phyloP scores from a whole-genome alignment of 1,284 basidiomycete genomes.

The Anthracocystis panici-leucophaei region DNA sequence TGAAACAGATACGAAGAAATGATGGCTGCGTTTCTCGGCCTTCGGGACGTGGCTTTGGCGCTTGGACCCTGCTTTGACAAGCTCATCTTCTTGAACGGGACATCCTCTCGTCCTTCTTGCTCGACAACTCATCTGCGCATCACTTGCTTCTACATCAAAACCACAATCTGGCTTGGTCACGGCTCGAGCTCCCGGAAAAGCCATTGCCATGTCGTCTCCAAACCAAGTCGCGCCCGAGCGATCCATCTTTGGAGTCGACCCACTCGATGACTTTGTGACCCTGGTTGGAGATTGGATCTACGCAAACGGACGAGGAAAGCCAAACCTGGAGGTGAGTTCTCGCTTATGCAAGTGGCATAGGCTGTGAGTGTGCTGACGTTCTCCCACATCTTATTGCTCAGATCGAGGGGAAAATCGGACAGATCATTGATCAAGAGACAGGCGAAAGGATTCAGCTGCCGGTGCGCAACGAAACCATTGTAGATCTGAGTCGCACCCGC shows the following conservation, averaged over 20 bases:
- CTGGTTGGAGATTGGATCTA: conserved; percentile 89
- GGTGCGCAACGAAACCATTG: conserved; percentile 82
- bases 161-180: no score
- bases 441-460: conserved; percentile 77
- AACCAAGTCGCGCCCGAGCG: conserved; percentile 74
- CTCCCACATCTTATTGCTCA: conserved; percentile 67
- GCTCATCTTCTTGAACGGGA: not conserved
- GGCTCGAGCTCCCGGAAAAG: not conserved
- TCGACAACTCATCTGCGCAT: not conserved
- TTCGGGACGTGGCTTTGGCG: conserved; percentile 13
- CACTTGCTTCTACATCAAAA: not conserved
- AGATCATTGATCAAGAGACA: conserved; percentile 76
- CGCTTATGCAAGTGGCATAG: not conserved
- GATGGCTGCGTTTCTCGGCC: conserved; percentile 3
- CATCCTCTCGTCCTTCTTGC: no score
- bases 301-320: conserved; percentile 67
- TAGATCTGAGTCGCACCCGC: conserved; percentile 69
- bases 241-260: conserved; percentile 90
- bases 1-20: conserved; percentile 2
- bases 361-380: not conserved
- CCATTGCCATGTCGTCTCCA: conserved; percentile 20
- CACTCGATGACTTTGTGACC: conserved; percentile 91
- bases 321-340: conserved; percentile 72
- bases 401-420: conserved; percentile 93
- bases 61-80: conserved; percentile 14